These are phyloP conservation scores for Cyberlindnera misumaiensis DNA, from an alignment of 805 yeast species.

Conservation along the genomic window DNA sequence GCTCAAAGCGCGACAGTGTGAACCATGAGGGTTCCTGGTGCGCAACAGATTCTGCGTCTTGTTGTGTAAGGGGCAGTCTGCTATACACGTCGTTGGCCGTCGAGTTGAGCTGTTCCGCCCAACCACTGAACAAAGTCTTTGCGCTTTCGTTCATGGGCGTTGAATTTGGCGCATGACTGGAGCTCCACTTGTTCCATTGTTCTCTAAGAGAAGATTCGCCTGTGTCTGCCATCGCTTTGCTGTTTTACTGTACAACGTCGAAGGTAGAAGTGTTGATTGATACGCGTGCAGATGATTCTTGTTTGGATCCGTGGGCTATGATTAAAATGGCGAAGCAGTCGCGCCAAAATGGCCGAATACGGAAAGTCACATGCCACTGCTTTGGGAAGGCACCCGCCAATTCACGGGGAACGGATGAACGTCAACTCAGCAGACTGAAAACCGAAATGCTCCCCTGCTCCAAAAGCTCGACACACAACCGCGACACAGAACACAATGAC, in stretches of 20 bases:
- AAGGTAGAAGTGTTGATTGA: no score
- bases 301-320: no score
- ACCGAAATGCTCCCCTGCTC: no score
- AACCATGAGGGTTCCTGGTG: slow-evolving; percentile 74
- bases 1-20: slow-evolving; percentile 66
- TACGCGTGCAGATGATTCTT: no score
- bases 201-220: slow-evolving; percentile 27
- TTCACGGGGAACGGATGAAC: no score
- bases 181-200: slow-evolving; percentile 34
- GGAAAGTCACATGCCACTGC: no score
- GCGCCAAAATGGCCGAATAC: no score
- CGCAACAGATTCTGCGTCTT: slow-evolving; percentile 34
- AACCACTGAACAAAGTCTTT: slow-evolving; percentile 29
- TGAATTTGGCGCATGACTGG: slow-evolving; percentile 18
- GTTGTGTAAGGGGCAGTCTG: slow-evolving; percentile 57
- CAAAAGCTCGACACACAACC: not conserved
- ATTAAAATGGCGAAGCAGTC: no score
- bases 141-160: slow-evolving; percentile 26
- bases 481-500: slow-evolving; percentile 10
- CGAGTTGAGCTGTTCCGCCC: slow-evolving; percentile 32
- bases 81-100: slow-evolving; percentile 53
- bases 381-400: no score
- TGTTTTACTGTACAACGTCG: no score
- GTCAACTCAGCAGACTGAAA: no score
- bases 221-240: slow-evolving; percentile 14